Percentiles rank a stretch among this genome's conserved stretches.
Conservation (phyloP, 176 grass and related monocot genomes). For the Rhynchospora pubera region DNA sequence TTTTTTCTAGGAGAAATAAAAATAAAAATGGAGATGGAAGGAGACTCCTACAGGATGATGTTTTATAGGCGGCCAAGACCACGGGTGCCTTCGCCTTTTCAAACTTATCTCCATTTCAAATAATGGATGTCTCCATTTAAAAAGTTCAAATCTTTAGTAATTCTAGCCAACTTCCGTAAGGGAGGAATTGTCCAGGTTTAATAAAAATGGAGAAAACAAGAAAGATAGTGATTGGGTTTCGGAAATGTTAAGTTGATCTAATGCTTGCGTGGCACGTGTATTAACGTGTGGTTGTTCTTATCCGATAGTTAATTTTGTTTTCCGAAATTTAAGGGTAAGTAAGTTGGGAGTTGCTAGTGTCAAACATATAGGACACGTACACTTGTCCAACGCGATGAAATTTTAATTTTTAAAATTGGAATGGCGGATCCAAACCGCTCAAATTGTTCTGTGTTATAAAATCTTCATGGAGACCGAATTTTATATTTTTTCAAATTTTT, state of each 20-base stretch:
- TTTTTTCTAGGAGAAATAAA: background rate
- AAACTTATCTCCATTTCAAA: background rate
- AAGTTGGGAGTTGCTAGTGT: too few species aligned
- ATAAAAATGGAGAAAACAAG: background rate
- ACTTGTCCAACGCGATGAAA: too few species aligned
- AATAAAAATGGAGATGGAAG: background rate
- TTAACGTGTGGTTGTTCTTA: slow-evolving; percentile 7
- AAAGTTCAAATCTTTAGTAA: too few species aligned
- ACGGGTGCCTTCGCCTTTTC: background rate
- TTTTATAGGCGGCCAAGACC: background rate
- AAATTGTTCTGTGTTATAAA: too few species aligned
- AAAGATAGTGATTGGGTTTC: background rate
- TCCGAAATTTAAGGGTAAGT: background rate
- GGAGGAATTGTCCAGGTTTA: background rate
- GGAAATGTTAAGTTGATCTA: background rate
- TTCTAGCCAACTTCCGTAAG: too few species aligned
- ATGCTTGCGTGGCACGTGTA: background rate
- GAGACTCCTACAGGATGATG: too few species aligned
- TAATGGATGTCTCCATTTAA: background rate
- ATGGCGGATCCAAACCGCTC: too few species aligned
- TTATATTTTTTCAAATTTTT: too few species aligned
- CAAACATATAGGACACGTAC: too few species aligned
- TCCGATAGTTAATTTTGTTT: background rate
- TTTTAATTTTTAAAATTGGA: too few species aligned
- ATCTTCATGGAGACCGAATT: too few species aligned